Evolutionary conservation across 73 alveolate species (phyloP).

Genomic region (Durusdinium trenchii): DNA sequence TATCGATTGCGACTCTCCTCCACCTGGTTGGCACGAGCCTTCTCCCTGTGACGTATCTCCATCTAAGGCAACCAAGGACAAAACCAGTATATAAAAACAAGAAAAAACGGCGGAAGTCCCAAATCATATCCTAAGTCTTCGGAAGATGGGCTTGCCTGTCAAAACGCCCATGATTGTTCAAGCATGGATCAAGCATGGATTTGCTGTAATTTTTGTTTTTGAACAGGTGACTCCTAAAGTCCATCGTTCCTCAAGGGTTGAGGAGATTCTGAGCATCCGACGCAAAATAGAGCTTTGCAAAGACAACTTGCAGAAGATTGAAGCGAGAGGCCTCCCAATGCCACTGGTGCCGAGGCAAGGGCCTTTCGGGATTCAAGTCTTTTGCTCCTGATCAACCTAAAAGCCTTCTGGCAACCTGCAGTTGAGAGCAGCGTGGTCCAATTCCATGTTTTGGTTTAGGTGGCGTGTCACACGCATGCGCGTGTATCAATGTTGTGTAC

Average conservation of each 20-base stretch:
- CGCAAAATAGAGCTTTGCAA: background rate
- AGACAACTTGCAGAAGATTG: background rate
- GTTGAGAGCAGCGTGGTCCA: too few relatives aligned
- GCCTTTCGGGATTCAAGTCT: too few relatives aligned
- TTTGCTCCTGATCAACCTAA: too few relatives aligned
- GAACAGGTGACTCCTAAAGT: background rate
- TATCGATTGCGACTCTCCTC: background rate
- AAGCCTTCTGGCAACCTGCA: too few relatives aligned
- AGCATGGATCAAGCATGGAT: too few relatives aligned
- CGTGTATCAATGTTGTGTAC: too few relatives aligned
- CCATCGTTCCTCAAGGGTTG: background rate
- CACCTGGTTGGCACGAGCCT: background rate
- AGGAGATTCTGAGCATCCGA: background rate
- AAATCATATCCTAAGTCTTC: background rate
- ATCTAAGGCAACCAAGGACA: background rate
- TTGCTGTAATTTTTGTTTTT: too few relatives aligned
- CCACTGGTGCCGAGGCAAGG: conserved; percentile 21
- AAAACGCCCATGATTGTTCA: background rate
- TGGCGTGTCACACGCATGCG: too few relatives aligned
- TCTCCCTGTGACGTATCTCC: background rate
- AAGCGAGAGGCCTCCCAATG: background rate
- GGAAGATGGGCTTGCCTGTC: background rate
- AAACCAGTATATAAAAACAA: background rate
- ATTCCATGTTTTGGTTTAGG: too few relatives aligned
- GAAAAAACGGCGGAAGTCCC: background rate